phyloP scores from a whole-genome alignment of 169 alveolate species.

The Theileria orientalis region DNA sequence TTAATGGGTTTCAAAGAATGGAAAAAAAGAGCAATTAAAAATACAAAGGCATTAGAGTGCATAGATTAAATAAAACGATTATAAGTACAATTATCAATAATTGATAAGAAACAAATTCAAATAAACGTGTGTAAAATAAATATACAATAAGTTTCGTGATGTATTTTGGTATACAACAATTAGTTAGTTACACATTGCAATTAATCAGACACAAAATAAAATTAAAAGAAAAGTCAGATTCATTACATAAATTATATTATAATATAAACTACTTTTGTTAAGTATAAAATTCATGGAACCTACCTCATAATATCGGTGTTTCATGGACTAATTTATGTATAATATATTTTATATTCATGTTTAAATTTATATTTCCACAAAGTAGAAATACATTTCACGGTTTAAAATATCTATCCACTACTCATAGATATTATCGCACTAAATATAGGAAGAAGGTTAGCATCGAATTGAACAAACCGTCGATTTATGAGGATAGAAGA shows the following conservation, averaged over 20 bases:
- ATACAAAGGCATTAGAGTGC: slow-evolving; percentile 3
- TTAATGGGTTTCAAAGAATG: too few species aligned
- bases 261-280: not conserved
- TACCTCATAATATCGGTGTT: not conserved
- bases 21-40: not conserved
- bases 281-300: slow-evolving; percentile 1
- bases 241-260: not conserved
- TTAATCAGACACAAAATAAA: not conserved
- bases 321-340: not conserved
- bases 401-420: not conserved
- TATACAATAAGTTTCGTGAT: not conserved
- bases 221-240: not conserved
- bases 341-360: not conserved
- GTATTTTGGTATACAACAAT: not conserved
- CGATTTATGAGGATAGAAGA: slow-evolving; percentile 19
- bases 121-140: not conserved
- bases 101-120: not conserved
- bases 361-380: not conserved
- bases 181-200: not conserved
- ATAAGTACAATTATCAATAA: not conserved
- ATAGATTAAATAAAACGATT: not conserved
- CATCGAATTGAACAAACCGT: slow-evolving; percentile 36
- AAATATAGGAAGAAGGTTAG: slow-evolving; percentile 28
- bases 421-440: not conserved
- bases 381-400: not conserved